Conservation (phyloP, 2,329 filamentous ascomycete genomes). For the Drechslera avenae region DNA sequence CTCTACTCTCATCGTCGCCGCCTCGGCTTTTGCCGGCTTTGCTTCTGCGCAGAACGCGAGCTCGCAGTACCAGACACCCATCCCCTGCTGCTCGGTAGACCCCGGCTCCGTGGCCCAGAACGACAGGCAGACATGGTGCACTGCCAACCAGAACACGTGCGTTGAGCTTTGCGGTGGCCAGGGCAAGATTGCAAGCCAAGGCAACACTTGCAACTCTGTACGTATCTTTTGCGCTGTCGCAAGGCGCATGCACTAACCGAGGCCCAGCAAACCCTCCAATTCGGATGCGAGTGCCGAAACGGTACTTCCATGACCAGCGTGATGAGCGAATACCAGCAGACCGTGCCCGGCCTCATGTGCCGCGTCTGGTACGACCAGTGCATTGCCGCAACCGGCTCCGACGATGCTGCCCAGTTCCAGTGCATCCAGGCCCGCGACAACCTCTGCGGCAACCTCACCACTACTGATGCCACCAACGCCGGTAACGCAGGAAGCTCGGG, state of each 20-base stretch:
- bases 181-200: constrained; percentile 47
- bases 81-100: constrained; percentile 52
- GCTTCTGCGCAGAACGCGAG: constrained; percentile 53
- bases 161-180: constrained; percentile 61
- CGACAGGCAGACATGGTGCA: constrained; percentile 60
- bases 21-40: constrained; percentile 53
- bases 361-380: constrained; percentile 55
- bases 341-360: constrained; percentile 67
- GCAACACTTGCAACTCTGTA: constrained; percentile 64
- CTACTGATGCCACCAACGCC: constrained; percentile 22
- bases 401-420: constrained; percentile 44
- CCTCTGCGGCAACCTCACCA: constrained; percentile 59
- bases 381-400: constrained; percentile 46
- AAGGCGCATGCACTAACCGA: constrained; percentile 23
- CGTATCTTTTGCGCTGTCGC: constrained; percentile 30
- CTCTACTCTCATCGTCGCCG: constrained; percentile 54
- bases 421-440: constrained; percentile 53
- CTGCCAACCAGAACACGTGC: constrained; percentile 64
- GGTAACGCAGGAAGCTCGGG: constrained; percentile 22
- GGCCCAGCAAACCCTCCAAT: constrained; percentile 57
- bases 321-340: constrained; percentile 58
- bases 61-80: constrained; percentile 22
- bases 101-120: constrained; percentile 47
- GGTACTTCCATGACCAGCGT: constrained; percentile 55
- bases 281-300: constrained; percentile 63